Conservation (phyloP, 306 rosid genomes). For the Prunus salicina region DNA sequence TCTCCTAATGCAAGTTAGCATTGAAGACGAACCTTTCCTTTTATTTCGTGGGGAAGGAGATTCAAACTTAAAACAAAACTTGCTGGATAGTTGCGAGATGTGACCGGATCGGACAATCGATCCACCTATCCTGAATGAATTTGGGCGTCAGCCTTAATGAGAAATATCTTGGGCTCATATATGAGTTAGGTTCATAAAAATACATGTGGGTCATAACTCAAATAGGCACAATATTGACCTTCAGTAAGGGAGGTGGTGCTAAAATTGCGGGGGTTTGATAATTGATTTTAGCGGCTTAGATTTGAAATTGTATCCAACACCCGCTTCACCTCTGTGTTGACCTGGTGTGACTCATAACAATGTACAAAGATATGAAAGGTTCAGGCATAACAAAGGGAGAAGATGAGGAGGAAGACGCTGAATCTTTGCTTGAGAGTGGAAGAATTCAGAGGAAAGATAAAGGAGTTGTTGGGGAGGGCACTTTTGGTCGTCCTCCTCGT, state of each 20-base stretch:
- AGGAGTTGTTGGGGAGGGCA: neutral
- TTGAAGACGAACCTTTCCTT: too few species aligned
- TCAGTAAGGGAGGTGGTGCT: neutral
- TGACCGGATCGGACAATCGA: too few species aligned
- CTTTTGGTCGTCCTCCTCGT: neutral
- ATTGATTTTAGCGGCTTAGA: neutral
- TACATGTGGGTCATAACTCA: neutral
- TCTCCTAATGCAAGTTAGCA: too few species aligned
- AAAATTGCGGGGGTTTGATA: neutral
- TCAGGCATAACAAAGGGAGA: neutral
- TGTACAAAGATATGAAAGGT: neutral
- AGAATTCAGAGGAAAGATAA: neutral
- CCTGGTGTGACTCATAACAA: neutral
- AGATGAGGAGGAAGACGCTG: neutral
- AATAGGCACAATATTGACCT: neutral
- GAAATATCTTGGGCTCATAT: too few species aligned
- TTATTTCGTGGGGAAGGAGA: too few species aligned
- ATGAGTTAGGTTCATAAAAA: neutral
- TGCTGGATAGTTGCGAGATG: too few species aligned
- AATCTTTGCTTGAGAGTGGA: slow-evolving; percentile 13
- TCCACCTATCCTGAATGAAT: neutral
- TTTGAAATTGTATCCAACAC: neutral
- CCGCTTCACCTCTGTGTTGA: neutral
- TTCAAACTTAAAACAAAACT: too few species aligned
- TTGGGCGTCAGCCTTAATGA: neutral